These are phyloP conservation scores for Sporothrix globosa DNA, from an alignment of 2,329 filamentous ascomycete genomes.

Conservation along the genomic window DNA sequence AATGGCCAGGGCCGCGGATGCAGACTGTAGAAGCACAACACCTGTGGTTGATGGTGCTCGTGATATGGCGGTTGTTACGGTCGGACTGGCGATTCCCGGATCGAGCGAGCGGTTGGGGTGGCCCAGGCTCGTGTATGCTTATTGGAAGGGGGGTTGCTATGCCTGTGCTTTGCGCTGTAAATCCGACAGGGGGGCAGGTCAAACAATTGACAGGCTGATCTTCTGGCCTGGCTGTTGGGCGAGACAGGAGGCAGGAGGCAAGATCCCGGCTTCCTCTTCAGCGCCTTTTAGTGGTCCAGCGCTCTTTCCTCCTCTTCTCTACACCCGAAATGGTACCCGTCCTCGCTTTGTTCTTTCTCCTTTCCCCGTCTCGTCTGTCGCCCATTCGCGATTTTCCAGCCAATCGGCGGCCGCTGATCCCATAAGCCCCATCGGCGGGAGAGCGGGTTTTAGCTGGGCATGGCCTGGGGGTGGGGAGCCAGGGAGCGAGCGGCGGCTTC, in stretches of 20 bases:
- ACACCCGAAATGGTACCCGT: constrained; percentile 16
- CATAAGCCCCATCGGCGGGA: constrained; percentile 22
- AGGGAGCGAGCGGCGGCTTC: constrained; percentile 22
- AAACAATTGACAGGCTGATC: constrained; percentile 2
- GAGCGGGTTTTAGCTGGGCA: constrained; percentile 21
- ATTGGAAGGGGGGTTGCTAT: not conserved
- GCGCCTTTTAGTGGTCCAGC: constrained; percentile 14
- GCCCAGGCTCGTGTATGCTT: constrained; percentile 18
- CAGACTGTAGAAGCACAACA: constrained; percentile 12
- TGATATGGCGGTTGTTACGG: constrained; percentile 13
- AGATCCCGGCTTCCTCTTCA: constrained; percentile 2
- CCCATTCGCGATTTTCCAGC: constrained; percentile 8
- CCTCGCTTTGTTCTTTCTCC: constrained; percentile 26
- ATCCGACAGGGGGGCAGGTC: not conserved
- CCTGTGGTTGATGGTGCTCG: constrained; percentile 6
- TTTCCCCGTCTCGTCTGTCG: constrained; percentile 5
- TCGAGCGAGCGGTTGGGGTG: constrained; percentile 20
- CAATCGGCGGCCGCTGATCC: constrained; percentile 21
- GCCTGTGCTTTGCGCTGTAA: constrained; percentile 5
- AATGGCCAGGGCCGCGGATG: constrained; percentile 26
- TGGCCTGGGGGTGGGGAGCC: constrained; percentile 22
- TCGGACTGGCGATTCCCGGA: constrained; percentile 27
- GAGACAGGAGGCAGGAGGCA: constrained; percentile 5
- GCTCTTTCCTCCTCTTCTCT: constrained; percentile 22
- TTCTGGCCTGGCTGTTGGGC: constrained; percentile 2